Base-by-base conservation (phyloP, 306 rosid genomes). In the Arachis hypogaea region DNA sequence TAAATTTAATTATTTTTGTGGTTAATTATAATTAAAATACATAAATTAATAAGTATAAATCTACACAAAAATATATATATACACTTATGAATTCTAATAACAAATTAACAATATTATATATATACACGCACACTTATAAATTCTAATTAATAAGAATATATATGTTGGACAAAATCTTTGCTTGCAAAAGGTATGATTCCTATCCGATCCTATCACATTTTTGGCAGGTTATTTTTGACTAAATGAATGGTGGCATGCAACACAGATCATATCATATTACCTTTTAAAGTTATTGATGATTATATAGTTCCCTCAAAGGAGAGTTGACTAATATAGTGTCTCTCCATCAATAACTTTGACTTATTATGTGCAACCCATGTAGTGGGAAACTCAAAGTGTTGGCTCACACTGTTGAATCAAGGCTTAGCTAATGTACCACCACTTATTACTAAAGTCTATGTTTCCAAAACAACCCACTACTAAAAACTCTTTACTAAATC, bases 331-430 rank as follows among this genome's bases (percentile, higher is more conserved):
- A 9, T 42, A 66, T 54, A 56, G 30, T 64, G 38, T 38, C 10
- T 42, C 45, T 33, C n/a, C 6, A 52, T 74, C 7, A 72, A 64
- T 33, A 50, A 68, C 44, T 78, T 78, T 78, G 86, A 83, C 83
- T 60, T 60, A 59, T 45, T 18, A 12, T 52, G 46, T 65, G 76
- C 11, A 55, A 52, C 78, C 64, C 74, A 63, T 76, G 63, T 63
- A 49, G 77, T 83, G 77, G 84, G 46, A 80, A 77, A 76, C 66
- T 33, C n/a, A 62, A 46, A 22, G 49, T 72, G 80, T 67, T 68
- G 77, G 60, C 36, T 10, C 11, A 16, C 59, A 76, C 80, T 72
- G 78, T 73, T 80, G 59, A 57, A 68, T 76, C 58, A 7, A 62
- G 40, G 7, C 82, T 58, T 67, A 43, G 22, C 65, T 67, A 59